Conservation (phyloP, 371 early-diverging fungal genomes). For the Dinochytrium kinnereticum region DNA sequence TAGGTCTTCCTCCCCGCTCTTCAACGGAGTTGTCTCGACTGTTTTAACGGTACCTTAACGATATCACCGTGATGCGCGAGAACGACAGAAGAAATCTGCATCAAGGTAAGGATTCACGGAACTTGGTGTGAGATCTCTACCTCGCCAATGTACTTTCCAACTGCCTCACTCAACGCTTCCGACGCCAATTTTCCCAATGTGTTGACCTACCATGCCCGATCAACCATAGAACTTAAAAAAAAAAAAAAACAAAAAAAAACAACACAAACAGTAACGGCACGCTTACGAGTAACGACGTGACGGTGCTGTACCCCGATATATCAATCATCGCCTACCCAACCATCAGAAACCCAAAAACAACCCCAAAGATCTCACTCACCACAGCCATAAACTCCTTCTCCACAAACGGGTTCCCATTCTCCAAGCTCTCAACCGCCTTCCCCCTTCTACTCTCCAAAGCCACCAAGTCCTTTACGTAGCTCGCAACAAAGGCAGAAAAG, state of each 20-base stretch:
- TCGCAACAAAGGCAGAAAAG: not conserved
- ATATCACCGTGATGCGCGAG: not conserved
- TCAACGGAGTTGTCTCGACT: no score
- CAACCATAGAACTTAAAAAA: not conserved
- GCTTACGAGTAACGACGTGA: constrained; percentile 1
- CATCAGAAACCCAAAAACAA: no score
- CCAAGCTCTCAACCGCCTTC: not conserved
- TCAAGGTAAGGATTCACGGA: not conserved
- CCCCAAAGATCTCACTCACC: not conserved
- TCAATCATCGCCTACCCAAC: constrained; percentile 15
- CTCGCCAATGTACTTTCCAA: not conserved
- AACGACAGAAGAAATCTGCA: not conserved
- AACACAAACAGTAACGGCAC: not conserved
- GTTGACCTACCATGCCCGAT: not conserved
- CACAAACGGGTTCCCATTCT: not conserved
- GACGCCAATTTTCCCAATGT: constrained; percentile 3
- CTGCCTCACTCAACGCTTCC: not conserved
- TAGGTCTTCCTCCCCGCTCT: no score
- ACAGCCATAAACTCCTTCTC: constrained; percentile 3
- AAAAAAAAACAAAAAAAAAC: no score
- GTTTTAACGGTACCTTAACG: no score
- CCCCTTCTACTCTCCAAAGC: not conserved
- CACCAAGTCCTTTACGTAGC: not conserved
- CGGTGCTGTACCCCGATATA: not conserved
- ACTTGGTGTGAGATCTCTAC: not conserved